phyloP scores from a whole-genome alignment of 2,329 filamentous ascomycete species.

The Aspergillus ochraceoroseus region DNA sequence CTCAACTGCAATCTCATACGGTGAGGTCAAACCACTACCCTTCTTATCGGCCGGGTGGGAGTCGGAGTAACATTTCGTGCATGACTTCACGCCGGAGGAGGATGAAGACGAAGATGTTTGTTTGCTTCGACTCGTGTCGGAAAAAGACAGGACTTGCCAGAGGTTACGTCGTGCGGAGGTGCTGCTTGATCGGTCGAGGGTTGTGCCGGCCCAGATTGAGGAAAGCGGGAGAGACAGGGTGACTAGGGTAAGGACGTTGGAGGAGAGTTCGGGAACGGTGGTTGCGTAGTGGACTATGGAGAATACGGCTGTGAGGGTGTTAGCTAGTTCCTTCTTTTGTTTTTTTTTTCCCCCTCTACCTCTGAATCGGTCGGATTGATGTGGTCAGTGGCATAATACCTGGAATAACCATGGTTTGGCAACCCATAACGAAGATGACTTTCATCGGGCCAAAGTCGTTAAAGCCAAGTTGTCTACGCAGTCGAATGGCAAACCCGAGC shows the following conservation, averaged over 20 bases:
- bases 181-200: constrained; percentile 24
- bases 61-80: constrained; percentile 29
- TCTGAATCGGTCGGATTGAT: too few relatives aligned
- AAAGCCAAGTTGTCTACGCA: constrained; percentile 54
- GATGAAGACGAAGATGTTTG: constrained; percentile 11
- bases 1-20: constrained; percentile 28
- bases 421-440: constrained; percentile 63
- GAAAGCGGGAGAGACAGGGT: constrained; percentile 62
- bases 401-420: constrained; percentile 62
- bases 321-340: not conserved
- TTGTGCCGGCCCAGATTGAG: constrained; percentile 58
- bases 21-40: constrained; percentile 11
- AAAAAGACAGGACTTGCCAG: constrained; percentile 27
- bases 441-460: constrained; percentile 61
- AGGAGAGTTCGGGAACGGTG: constrained; percentile 50
- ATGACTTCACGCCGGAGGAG: constrained; percentile 18
- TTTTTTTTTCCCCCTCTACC: too few relatives aligned
- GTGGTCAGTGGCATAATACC: constrained; percentile 39
- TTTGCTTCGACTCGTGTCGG: constrained; percentile 14
- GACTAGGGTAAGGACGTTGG: constrained; percentile 54
- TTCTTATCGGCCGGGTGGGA: constrained; percentile 18
- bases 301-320: constrained; percentile 51
- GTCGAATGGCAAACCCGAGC: constrained; percentile 54
- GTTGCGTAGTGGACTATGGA: constrained; percentile 54
- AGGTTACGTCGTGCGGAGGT: constrained; percentile 22